phyloP scores from a whole-genome alignment of 129 eudicot genomes.

The Sambucus nigra region DNA sequence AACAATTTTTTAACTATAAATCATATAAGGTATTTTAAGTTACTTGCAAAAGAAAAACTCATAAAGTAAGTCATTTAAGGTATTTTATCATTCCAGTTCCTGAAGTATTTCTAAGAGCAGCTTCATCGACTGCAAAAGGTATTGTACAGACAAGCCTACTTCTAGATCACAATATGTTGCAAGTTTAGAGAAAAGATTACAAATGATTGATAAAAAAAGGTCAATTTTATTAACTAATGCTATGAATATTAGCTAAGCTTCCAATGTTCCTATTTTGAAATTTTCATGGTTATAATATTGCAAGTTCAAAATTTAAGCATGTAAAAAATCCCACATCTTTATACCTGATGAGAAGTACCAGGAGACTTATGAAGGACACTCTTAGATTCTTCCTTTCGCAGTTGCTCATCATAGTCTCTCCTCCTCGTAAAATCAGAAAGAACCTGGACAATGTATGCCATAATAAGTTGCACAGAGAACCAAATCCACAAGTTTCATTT shows the following conservation, averaged over 20 bases:
- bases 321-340: neutral
- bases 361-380: conserved; percentile 57
- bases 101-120: neutral
- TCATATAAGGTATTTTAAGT: neutral
- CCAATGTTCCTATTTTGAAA: neutral
- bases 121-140: too few species aligned
- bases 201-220: too few species aligned
- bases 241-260: neutral
- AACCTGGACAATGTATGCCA: conserved; percentile 34
- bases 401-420: conserved; percentile 86
- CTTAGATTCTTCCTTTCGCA: conserved; percentile 77
- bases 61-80: too few species aligned
- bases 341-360: conserved; percentile 67
- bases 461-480: neutral
- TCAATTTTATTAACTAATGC: neutral
- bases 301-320: neutral
- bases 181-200: too few species aligned
- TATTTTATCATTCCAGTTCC: too few species aligned
- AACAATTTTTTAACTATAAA: neutral
- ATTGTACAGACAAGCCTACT: too few species aligned
- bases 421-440: conserved; percentile 91
- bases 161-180: too few species aligned
- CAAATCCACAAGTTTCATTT: conserved; percentile 6
- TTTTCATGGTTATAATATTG: neutral
- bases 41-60: too few species aligned